A percentile compares a stretch with the other conserved stretches of the same genome.
Conservation (phyloP, 2,329 filamentous ascomycete genomes). For the Fusarium pseudograminearum region DNA sequence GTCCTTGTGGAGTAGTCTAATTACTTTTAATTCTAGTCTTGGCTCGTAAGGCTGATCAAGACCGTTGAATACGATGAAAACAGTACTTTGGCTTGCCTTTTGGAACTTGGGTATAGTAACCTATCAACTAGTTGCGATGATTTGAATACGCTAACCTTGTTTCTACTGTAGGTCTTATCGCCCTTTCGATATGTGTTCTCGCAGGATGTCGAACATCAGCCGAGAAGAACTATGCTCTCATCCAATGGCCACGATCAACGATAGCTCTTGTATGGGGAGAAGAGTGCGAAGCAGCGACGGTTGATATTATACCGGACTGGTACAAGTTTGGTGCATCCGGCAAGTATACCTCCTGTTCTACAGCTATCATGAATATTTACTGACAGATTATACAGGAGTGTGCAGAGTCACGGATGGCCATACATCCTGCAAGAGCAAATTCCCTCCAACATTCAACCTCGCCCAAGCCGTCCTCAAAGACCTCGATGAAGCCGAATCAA, state of each 20-base stretch:
- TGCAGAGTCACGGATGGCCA: slow-evolving; percentile 25
- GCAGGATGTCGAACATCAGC: slow-evolving; percentile 27
- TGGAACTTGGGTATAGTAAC: slow-evolving; percentile 22
- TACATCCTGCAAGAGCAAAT: slow-evolving; percentile 17
- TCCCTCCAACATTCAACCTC: slow-evolving; percentile 37
- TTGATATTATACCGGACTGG: slow-evolving; percentile 21
- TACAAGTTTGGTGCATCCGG: slow-evolving; percentile 38
- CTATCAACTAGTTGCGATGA: too few species aligned
- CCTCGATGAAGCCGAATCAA: background rate
- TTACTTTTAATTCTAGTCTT: background rate
- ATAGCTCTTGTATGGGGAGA: slow-evolving; percentile 30
- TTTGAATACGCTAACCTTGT: background rate
- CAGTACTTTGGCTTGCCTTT: slow-evolving; percentile 10
- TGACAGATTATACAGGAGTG: background rate
- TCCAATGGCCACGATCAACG: slow-evolving; percentile 38
- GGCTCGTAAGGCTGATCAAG: background rate
- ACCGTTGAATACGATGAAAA: slow-evolving; percentile 13
- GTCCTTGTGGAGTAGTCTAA: background rate
- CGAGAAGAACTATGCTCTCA: slow-evolving; percentile 34
- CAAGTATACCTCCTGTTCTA: background rate
- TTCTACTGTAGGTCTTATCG: slow-evolving; percentile 19
- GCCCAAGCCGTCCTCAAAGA: slow-evolving; percentile 33
- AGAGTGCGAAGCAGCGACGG: slow-evolving; percentile 28
- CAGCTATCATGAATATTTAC: fast-evolving
- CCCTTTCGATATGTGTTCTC: slow-evolving; percentile 35